These are phyloP conservation scores for Evernia prunastri DNA, from an alignment of 495 filamentous ascomycete genomes.

Conservation along the genomic window DNA sequence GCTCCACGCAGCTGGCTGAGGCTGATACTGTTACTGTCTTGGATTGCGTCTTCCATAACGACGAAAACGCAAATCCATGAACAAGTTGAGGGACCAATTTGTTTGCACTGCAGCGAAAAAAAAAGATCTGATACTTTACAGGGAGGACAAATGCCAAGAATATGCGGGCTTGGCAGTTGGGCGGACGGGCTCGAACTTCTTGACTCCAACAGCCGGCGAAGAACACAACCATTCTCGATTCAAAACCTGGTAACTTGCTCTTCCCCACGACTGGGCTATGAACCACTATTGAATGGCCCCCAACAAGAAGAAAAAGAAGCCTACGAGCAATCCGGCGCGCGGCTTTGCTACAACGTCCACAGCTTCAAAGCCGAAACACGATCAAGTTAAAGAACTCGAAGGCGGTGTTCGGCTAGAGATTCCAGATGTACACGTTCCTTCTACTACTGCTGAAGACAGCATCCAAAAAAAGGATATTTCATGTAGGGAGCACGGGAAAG, in stretches of 20 bases:
- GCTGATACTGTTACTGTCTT: slow-evolving; percentile 8
- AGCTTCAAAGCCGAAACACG: slow-evolving; percentile 58
- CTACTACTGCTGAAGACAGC: background rate
- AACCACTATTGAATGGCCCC: slow-evolving; percentile 48
- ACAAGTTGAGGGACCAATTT: background rate
- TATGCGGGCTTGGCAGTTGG: background rate
- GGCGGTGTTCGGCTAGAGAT: background rate
- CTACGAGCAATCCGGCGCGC: slow-evolving; percentile 72
- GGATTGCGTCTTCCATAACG: slow-evolving; percentile 11
- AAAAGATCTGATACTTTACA: background rate
- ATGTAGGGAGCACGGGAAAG: slow-evolving; percentile 21
- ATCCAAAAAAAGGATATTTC: background rate
- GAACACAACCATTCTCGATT: background rate
- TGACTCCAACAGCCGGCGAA: background rate
- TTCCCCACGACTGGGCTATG: background rate
- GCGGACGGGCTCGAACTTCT: background rate
- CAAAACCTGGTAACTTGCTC: background rate
- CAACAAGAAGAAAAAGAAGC: slow-evolving; percentile 83
- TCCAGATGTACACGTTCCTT: background rate
- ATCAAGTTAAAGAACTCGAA: background rate
- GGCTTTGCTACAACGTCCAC: slow-evolving; percentile 90
- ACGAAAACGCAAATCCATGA: background rate
- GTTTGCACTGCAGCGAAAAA: too few species aligned
- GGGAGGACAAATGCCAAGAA: slow-evolving; percentile 1
- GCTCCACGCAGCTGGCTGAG: slow-evolving; percentile 11